A percentile compares a stretch with the other conserved stretches of the same genome.
These are phyloP conservation scores for Phoenix dactylifera DNA, from an alignment of 176 grass and related monocot species.

Conservation along the genomic window DNA sequence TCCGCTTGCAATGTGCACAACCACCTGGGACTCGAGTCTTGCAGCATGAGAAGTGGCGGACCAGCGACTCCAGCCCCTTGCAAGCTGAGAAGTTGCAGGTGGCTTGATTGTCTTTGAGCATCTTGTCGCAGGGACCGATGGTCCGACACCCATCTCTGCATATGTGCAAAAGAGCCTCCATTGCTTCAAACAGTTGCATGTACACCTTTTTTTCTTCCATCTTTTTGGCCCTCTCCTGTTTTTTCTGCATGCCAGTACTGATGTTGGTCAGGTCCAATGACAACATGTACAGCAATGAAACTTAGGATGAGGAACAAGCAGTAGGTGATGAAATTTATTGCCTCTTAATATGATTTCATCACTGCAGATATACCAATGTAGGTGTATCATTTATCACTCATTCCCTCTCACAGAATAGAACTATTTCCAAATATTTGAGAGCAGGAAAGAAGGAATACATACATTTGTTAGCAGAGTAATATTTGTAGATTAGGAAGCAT, in stretches of 20 bases:
- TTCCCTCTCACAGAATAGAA: too few relatives aligned
- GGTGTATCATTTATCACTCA: too few relatives aligned
- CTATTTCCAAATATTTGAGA: too few relatives aligned
- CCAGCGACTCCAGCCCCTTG: constrained; percentile 59
- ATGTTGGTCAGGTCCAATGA: neutral
- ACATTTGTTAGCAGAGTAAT: too few relatives aligned
- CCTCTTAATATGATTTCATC: too few relatives aligned
- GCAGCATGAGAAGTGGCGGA: constrained; percentile 66
- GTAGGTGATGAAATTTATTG: too few relatives aligned
- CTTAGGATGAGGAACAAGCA: too few relatives aligned
- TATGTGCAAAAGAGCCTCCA: constrained; percentile 36
- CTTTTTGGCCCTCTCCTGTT: constrained; percentile 7
- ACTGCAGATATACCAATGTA: too few relatives aligned
- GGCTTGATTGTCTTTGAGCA: constrained; percentile 3
- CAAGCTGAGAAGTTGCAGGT: constrained; percentile 26
- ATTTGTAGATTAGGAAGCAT: too few relatives aligned
- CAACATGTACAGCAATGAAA: too few relatives aligned
- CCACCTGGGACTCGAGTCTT: constrained; percentile 58
- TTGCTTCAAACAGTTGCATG: constrained; percentile 23
- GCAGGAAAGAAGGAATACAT: too few relatives aligned
- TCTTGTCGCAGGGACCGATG: constrained; percentile 24
- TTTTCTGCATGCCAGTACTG: constrained; percentile 14
- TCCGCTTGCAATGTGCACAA: constrained; percentile 69
- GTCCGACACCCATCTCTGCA: constrained; percentile 30
- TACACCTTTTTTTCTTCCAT: constrained; percentile 29